Evolutionary conservation across 2,329 filamentous ascomycete genomes (phyloP).

Genomic region (Diplodia corticola): DNA sequence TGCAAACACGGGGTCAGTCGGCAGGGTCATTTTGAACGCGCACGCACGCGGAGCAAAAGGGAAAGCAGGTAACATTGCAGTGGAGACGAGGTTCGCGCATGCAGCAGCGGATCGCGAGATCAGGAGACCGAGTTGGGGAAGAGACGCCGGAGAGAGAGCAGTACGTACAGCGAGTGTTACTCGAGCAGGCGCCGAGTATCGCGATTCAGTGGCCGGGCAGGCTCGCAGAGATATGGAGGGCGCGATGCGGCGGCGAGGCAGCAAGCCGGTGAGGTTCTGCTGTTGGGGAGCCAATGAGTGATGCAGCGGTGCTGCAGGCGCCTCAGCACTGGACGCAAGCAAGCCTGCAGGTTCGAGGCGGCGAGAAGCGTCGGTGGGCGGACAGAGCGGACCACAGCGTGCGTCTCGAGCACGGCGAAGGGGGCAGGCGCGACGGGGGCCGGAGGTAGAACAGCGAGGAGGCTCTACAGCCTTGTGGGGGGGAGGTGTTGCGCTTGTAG

Average conservation of each 20-base stretch:
- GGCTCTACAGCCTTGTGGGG: constrained; percentile 15
- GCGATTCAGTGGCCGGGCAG: background rate
- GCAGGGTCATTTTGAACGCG: constrained; percentile 18
- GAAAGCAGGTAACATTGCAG: constrained; percentile 22
- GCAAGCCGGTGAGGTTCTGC: constrained; percentile 19
- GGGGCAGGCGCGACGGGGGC: constrained; percentile 9
- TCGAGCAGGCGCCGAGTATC: constrained; percentile 18
- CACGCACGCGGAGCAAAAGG: constrained; percentile 19
- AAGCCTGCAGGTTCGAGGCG: constrained; percentile 14
- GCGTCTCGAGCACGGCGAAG: background rate
- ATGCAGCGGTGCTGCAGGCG: constrained; percentile 20
- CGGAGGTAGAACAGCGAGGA: constrained; percentile 11
- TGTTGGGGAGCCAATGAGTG: constrained; percentile 21
- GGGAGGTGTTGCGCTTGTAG: constrained; percentile 15
- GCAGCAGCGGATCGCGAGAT: constrained; percentile 15
- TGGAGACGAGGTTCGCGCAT: constrained; percentile 21
- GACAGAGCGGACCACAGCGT: constrained; percentile 14
- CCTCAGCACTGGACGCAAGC: constrained; percentile 18
- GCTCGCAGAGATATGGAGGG: constrained; percentile 13
- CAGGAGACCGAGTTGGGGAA: constrained; percentile 18
- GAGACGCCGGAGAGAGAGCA: constrained; percentile 6
- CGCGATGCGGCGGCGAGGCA: constrained; percentile 9
- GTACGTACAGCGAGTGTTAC: constrained; percentile 20
- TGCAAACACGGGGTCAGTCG: constrained; percentile 20
- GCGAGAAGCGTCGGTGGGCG: constrained; percentile 19